These are phyloP conservation scores for Tolypocladium endophyticum DNA, from an alignment of 2,329 filamentous ascomycete species.

Conservation along the genomic window DNA sequence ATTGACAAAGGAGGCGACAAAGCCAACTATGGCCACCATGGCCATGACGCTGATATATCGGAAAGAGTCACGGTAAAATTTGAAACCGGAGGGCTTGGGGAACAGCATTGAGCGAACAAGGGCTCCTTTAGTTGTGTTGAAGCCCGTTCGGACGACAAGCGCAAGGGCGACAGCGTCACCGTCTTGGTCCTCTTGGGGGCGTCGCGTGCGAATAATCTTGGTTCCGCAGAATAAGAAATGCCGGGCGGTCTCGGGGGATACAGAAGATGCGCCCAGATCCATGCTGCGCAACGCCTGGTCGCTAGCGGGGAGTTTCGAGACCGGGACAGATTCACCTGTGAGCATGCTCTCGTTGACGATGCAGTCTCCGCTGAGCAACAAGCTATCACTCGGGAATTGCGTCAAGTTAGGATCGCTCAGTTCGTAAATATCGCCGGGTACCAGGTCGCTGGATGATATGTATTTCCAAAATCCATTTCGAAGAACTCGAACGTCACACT, in stretches of 20 bases:
- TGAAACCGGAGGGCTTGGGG: conserved; percentile 95
- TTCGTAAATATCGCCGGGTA: conserved; percentile 94
- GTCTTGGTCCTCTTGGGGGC: conserved; percentile 75
- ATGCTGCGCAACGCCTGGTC: conserved; percentile 69
- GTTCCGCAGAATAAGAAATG: conserved; percentile 94
- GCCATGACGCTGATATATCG: conserved; percentile 97
- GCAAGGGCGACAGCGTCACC: conserved; percentile 87
- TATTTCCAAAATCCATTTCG: conserved; percentile 94
- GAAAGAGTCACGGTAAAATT: conserved; percentile 96
- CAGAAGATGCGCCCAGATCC: conserved; percentile 69
- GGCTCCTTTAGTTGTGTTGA: conserved; percentile 95
- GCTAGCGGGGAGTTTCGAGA: conserved; percentile 79
- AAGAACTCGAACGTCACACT: conserved; percentile 88
- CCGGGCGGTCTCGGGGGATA: conserved; percentile 72
- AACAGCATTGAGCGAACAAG: conserved; percentile 97
- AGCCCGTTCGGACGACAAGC: conserved; percentile 86
- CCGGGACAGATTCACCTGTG: conserved; percentile 92
- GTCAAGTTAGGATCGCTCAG: conserved; percentile 83
- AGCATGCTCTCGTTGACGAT: conserved; percentile 99
- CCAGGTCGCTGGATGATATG: conserved; percentile 75
- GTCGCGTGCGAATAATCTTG: conserved; percentile 82
- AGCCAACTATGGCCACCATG: conserved; percentile 72
- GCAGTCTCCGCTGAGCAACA: conserved; percentile 85
- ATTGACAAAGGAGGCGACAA: conserved; percentile 84
- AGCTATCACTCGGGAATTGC: conserved; percentile 85